Conservation (phyloP, 192 early-diverging fungal genomes). For the Glomus cerebriforme region DNA sequence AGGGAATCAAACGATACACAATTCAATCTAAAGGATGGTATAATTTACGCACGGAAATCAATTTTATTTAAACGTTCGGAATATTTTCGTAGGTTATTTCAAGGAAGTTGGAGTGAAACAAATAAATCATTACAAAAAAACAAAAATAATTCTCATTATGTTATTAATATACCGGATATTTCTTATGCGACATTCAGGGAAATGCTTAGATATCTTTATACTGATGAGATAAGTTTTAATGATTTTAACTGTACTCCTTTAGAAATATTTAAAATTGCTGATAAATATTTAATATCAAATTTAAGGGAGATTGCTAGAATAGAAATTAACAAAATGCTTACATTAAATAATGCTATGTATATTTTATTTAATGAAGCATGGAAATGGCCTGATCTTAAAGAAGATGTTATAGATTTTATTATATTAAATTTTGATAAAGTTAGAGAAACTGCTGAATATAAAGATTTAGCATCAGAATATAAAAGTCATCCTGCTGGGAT, state of each 20-base stretch:
- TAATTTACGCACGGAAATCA: conserved; percentile 12
- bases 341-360: background rate
- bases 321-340: background rate
- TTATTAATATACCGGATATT: background rate
- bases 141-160: background rate
- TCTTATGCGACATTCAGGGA: background rate
- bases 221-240: conserved; percentile 4
- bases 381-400: conserved; percentile 16
- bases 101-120: conserved; percentile 22
- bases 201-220: conserved; percentile 26
- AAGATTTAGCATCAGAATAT: background rate
- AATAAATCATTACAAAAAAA: background rate
- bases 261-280: conserved; percentile 9
- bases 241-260: background rate
- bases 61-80: conserved; percentile 22
- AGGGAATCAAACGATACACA: background rate
- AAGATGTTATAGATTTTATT: conserved; percentile 8
- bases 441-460: background rate
- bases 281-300: conserved; percentile 25
- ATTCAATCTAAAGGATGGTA: background rate
- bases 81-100: conserved; percentile 32
- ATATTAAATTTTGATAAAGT: conserved; percentile 1
- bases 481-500: background rate
- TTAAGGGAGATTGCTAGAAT: background rate
- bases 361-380: conserved; percentile 1